phyloP scores from a whole-genome alignment of 1,139 yeast species.

The Candida sp. region DNA sequence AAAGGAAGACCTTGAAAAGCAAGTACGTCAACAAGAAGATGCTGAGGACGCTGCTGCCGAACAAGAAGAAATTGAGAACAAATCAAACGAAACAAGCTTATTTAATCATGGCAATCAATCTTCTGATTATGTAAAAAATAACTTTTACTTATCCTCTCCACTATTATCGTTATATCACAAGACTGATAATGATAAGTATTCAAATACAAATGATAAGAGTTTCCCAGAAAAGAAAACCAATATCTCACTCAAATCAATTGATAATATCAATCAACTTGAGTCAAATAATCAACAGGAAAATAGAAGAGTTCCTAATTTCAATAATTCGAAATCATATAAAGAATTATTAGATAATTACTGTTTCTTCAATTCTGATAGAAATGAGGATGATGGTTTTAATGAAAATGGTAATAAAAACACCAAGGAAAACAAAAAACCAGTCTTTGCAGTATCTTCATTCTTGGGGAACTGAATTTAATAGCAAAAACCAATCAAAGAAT shows the following conservation, averaged over 20 bases:
- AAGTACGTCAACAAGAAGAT: slow-evolving; percentile 1
- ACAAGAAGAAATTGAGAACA: slow-evolving; percentile 2
- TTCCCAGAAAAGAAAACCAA: not conserved
- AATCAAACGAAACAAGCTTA: not conserved
- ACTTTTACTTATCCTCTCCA: slow-evolving; percentile 39
- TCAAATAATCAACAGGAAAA: not conserved
- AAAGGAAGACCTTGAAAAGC: slow-evolving; percentile 1
- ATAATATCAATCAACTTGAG: not conserved
- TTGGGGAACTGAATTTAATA: slow-evolving; percentile 13
- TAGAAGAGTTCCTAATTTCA: slow-evolving; percentile 6
- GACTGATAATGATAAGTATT: not conserved
- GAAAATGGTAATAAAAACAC: slow-evolving; percentile 2
- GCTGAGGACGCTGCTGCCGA: not conserved
- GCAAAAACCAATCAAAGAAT: slow-evolving; percentile 12
- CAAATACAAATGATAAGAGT: not conserved
- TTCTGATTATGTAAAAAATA: slow-evolving; percentile 33
- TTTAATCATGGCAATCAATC: slow-evolving; percentile 6
- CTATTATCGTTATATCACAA: slow-evolving; percentile 22
- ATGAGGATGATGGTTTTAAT: slow-evolving; percentile 1
- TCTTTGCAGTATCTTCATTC: slow-evolving; percentile 26
- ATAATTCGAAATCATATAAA: slow-evolving; percentile 63
- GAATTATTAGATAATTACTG: slow-evolving; percentile 72
- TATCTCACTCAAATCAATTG: not conserved
- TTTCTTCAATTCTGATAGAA: slow-evolving; percentile 35
- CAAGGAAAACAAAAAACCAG: slow-evolving; percentile 2